phyloP scores from a whole-genome alignment of 192 early-diverging fungal species.

The Borealophlyctis nickersoniae region DNA sequence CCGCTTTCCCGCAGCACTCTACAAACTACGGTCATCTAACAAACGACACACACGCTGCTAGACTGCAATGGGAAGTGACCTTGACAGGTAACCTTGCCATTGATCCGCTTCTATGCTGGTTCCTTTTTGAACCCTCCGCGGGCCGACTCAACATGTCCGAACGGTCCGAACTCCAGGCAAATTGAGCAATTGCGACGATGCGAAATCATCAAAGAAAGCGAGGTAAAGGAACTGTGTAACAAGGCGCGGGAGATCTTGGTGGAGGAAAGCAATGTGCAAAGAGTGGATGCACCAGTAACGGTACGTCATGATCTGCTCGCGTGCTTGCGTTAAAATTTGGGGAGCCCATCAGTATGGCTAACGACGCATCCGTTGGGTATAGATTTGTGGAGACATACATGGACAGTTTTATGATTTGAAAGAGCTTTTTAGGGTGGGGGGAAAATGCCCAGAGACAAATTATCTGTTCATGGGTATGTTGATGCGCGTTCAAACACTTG shows the following conservation, averaged over 20 bases:
- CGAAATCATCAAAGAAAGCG: constrained; percentile 86
- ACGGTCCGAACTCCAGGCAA: constrained; percentile 23
- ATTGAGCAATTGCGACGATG: constrained; percentile 87
- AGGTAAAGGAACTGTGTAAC: constrained; percentile 90
- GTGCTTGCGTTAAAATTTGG: too few species aligned
- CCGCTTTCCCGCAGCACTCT: too few species aligned
- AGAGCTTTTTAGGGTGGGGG: constrained; percentile 95
- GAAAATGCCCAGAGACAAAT: constrained; percentile 94
- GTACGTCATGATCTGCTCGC: constrained; percentile 49
- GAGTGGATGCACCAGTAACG: constrained; percentile 93
- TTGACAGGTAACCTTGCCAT: constrained; percentile 3
- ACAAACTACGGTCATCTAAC: too few species aligned
- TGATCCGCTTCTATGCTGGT: background rate
- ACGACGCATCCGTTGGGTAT: too few species aligned
- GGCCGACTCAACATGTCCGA: too few species aligned
- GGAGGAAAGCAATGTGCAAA: constrained; percentile 95
- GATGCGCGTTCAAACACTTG: too few species aligned
- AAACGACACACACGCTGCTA: too few species aligned
- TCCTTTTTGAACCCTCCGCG: background rate
- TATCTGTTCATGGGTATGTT: constrained; percentile 90
- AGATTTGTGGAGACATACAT: constrained; percentile 97
- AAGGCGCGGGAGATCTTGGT: constrained; percentile 94
- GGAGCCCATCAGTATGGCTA: too few species aligned
- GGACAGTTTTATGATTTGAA: constrained; percentile 99
- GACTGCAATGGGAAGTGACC: constrained; percentile 20